A percentile compares a stretch with the other conserved stretches of the same genome.
phyloP scores from a whole-genome alignment of 331 rosid genomes.

The Erythrophleum ivorense region DNA sequence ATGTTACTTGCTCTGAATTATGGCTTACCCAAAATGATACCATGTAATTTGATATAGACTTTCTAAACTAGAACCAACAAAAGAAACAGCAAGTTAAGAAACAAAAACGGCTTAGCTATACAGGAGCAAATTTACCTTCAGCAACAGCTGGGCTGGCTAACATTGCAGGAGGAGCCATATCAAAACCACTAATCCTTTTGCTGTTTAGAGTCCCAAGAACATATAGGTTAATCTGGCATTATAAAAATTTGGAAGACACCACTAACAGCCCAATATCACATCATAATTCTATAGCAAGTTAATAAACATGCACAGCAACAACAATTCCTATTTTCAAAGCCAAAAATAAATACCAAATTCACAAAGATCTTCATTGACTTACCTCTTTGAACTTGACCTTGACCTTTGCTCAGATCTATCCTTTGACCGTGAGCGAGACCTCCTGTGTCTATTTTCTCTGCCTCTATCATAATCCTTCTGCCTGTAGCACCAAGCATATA shows the following conservation, averaged over 20 bases:
- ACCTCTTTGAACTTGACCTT: conserved; percentile 38
- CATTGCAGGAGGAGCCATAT: conserved; percentile 73
- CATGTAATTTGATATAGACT: conserved; percentile 64
- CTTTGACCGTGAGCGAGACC: conserved; percentile 59
- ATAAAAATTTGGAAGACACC: background rate
- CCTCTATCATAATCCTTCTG: conserved; percentile 59
- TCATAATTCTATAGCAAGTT: background rate
- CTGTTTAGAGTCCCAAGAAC: conserved; percentile 51
- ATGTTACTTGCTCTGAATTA: conserved; percentile 13
- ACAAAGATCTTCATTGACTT: background rate
- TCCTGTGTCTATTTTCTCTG: conserved; percentile 56
- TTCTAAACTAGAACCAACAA: conserved; percentile 63
- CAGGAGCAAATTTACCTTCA: conserved; percentile 53
- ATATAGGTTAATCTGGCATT: background rate
- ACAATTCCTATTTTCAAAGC: background rate
- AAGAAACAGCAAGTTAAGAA: conserved; percentile 56
- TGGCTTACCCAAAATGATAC: conserved; percentile 68
- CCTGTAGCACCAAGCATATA: conserved; percentile 36
- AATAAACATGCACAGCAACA: background rate
- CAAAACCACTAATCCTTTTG: conserved; percentile 80
- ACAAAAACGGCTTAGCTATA: conserved; percentile 33
- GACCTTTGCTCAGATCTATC: conserved; percentile 63
- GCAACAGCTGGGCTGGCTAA: conserved; percentile 53
- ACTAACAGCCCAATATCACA: background rate
- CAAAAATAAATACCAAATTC: background rate